A percentile compares a stretch with the other conserved stretches of the same genome.
Evolutionary conservation across 2,329 filamentous ascomycete species (phyloP).

Genomic region (Aspergillus candidus): DNA sequence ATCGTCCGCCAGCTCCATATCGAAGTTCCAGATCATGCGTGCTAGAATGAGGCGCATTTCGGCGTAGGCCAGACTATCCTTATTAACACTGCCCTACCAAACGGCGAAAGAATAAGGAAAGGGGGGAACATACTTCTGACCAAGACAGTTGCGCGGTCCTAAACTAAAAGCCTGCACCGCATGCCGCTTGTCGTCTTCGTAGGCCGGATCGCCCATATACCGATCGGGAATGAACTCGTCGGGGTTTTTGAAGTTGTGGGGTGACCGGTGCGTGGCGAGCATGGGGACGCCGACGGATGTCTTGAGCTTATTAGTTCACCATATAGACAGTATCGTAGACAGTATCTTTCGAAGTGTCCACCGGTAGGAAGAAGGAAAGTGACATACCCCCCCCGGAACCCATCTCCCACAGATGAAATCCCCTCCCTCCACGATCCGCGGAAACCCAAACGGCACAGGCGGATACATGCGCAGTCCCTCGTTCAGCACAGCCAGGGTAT

Average conservation of each 20-base stretch:
- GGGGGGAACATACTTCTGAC: constrained; percentile 39
- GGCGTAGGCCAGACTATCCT: constrained; percentile 42
- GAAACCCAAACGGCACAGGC: constrained; percentile 15
- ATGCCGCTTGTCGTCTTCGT: constrained; percentile 38
- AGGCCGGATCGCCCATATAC: constrained; percentile 24
- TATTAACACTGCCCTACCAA: neutral
- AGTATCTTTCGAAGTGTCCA: too few relatives aligned
- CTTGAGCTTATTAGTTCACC: too few relatives aligned
- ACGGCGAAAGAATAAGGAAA: too few relatives aligned
- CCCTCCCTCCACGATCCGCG: constrained; percentile 3
- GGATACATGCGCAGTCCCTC: constrained; percentile 40
- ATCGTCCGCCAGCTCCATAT: constrained; percentile 38
- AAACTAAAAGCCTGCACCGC: constrained; percentile 46
- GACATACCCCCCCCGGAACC: constrained; percentile 1
- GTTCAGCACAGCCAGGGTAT: constrained; percentile 37
- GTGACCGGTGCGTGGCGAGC: too few relatives aligned
- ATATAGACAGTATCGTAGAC: too few relatives aligned
- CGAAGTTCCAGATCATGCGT: constrained; percentile 46
- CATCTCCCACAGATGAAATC: constrained; percentile 4
- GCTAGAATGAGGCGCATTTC: constrained; percentile 48
- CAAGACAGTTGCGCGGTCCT: constrained; percentile 48
- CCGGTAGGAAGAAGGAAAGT: too few relatives aligned
- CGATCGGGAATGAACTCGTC: constrained; percentile 45
- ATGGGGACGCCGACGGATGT: too few relatives aligned
- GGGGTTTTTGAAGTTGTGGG: constrained; percentile 40